Evolutionary conservation across 2,329 filamentous ascomycete genomes (phyloP), one percentile per base, ranked within the genome.

Genomic region (Colletotrichum eremochloae): DNA sequence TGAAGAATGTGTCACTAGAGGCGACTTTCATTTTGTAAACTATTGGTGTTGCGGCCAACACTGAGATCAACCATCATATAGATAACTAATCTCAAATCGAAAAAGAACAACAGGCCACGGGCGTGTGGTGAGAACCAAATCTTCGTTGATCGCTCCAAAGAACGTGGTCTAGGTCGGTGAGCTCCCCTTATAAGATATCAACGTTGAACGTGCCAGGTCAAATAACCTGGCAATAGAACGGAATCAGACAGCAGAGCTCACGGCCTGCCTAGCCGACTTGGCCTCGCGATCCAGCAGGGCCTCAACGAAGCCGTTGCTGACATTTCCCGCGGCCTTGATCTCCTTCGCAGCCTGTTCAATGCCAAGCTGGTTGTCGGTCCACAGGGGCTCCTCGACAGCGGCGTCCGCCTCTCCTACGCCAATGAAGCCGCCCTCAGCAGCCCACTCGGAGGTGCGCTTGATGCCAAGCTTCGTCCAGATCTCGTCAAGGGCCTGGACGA

Each of bases 381-480:
- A 99, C 52, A 99, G 91, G n/a, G 95, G 92, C 79, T 89, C 84
- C 76, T 87, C 87, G 52, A 89, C 87, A 2, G 84, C 84, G 67
- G 87, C 87, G 61, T 86, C 87, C 70, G 92, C 84, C 75, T 94
- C 92, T 31, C 96, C 96, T 11, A 99, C 96, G 65, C 96, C 96
- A 71, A 98, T 94, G 83, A 98, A 98, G 9, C 96, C 96, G 58
- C 96, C 96, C 79, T 96, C 89, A 18, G 91, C 90, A 40, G 93
- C 93, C 96, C 96, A 99, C 78, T 97, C 93, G 71, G 92, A 94
- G 38, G 96, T 97, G 78, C 96, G 93, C 87, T 97, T 97, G 84
- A 98, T 95, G 73, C 91, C 91, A 2, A 99, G 90, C 78, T 96
- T 90, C 60, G 87, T 89, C 95, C 96, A 99, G 72, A 99, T 96